These are phyloP conservation scores for Protoeuglena noctilucae DNA, from an alignment of 139 green algal genomes.

Conservation along the genomic window DNA sequence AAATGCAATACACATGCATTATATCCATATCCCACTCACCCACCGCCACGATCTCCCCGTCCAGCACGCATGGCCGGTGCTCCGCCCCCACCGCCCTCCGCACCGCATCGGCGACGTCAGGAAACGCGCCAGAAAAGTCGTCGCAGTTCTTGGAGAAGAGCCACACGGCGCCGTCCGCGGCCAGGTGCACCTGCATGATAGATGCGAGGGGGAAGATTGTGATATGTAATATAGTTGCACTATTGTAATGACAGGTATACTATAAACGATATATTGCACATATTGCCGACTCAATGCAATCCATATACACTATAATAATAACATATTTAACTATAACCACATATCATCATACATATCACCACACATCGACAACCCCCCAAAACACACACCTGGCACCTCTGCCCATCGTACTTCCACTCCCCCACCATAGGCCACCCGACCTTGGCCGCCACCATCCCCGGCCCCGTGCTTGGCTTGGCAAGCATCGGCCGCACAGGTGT, in stretches of 20 bases:
- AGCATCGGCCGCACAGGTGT: slow-evolving; percentile 87
- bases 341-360: too few species aligned
- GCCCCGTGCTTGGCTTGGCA: slow-evolving; percentile 25
- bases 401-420: slow-evolving; percentile 84
- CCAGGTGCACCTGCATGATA: not conserved
- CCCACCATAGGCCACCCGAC: slow-evolving; percentile 8
- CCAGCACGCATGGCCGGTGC: not conserved
- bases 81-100: not conserved
- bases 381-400: slow-evolving; percentile 76
- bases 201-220: too few species aligned
- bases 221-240: too few species aligned
- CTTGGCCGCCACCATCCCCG: not conserved
- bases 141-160: slow-evolving; percentile 77
- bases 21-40: too few species aligned
- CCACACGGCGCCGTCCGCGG: slow-evolving; percentile 17
- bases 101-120: slow-evolving; percentile 41
- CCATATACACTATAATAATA: too few species aligned
- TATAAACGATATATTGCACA: too few species aligned
- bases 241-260: too few species aligned
- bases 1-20: too few species aligned
- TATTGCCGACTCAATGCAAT: too few species aligned
- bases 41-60: slow-evolving; percentile 1
- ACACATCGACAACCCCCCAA: too few species aligned
- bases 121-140: slow-evolving; percentile 42
- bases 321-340: too few species aligned